Base-by-base conservation (phyloP, 2,329 filamentous ascomycete genomes). In the Achaetomium macrosporum region DNA sequence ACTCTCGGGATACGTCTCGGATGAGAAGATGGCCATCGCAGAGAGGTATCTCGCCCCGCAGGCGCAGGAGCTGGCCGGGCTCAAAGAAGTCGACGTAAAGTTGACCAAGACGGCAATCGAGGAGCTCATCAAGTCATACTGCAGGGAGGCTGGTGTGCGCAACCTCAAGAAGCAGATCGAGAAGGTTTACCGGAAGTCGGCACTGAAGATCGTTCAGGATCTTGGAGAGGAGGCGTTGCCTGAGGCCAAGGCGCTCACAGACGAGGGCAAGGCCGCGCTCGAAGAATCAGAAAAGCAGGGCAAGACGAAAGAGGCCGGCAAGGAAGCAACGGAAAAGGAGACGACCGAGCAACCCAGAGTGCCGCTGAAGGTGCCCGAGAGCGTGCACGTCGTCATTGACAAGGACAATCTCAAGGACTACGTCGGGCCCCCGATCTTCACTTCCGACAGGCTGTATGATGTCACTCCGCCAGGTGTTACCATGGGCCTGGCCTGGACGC, bases 161-260 rank as follows among this genome's bases (percentile, higher is more conserved):
- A 99, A 99, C 66, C 75, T 99, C 56, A 99, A 99, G 81, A 97
- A 99, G 76, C 92, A 97, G 69, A 99, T 99, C 57, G 93, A 99
- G 70, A 99, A 99, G 75, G 90, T 99, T 3, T 99, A 96, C 72
- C 85, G 93, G 54, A 99, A 99, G 72, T 90, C 92, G 13, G 95
- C 93, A 0, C 77, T 99, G 57, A 97, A 96, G 73, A 99, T 99
- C 61, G 92, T 99, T 12, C 87, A 92, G 67, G 91, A 97, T 58
- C 78, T 97, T 13, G 92, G 92, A 46, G 91, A 96, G 65, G 85
- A 90, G 6, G 88, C 78, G 1, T 72, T 96, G 2, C 80, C 87
- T 3, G 91, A 96, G 66, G 83, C 87, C 19, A 83, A 89, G 58
- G 90, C 88, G 5, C 71, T 95, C 52, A 96, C 91, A 0, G 84